Evolutionary conservation across 2,329 filamentous ascomycete genomes (phyloP).

Genomic region (Dactylonectria estremocensis): DNA sequence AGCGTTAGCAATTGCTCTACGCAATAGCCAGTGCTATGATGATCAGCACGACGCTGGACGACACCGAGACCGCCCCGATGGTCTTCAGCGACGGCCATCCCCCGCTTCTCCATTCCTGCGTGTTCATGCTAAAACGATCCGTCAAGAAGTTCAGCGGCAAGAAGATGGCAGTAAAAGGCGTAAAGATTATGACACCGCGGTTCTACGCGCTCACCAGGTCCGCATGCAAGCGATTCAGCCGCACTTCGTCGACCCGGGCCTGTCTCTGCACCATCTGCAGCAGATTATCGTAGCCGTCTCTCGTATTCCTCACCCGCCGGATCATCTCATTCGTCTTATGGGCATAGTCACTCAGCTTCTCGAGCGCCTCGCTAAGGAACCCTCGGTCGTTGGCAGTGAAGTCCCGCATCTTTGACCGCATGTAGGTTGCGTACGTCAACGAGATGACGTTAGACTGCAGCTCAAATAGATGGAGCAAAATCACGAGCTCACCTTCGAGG

Average conservation of each 20-base stretch:
- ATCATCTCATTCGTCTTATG: conserved; percentile 71
- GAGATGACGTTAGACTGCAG: conserved; percentile 67
- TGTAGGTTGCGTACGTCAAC: conserved; percentile 62
- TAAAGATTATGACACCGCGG: conserved; percentile 77
- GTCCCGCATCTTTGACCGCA: conserved; percentile 57
- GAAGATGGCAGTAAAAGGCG: conserved; percentile 75
- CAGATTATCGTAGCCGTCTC: conserved; percentile 76
- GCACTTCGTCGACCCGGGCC: conserved; percentile 76
- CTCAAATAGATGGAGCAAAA: conserved; percentile 70
- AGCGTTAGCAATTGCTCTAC: too few relatives aligned
- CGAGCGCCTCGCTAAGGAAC: conserved; percentile 68
- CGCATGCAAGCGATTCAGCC: conserved; percentile 73
- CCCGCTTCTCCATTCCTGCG: conserved; percentile 71
- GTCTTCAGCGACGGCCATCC: conserved; percentile 60
- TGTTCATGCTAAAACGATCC: conserved; percentile 76
- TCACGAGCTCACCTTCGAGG: conserved; percentile 75
- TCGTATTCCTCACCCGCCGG: conserved; percentile 68
- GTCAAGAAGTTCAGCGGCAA: conserved; percentile 77
- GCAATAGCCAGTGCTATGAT: too few relatives aligned
- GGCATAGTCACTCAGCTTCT: conserved; percentile 68
- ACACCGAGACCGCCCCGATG: conserved; percentile 66
- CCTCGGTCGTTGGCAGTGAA: conserved; percentile 62
- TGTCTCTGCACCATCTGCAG: conserved; percentile 78
- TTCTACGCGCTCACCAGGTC: conserved; percentile 75
- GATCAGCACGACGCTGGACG: conserved; percentile 69